Conservation (phyloP, 2,329 filamentous ascomycete genomes). For the Colletotrichum chrysophilum region DNA sequence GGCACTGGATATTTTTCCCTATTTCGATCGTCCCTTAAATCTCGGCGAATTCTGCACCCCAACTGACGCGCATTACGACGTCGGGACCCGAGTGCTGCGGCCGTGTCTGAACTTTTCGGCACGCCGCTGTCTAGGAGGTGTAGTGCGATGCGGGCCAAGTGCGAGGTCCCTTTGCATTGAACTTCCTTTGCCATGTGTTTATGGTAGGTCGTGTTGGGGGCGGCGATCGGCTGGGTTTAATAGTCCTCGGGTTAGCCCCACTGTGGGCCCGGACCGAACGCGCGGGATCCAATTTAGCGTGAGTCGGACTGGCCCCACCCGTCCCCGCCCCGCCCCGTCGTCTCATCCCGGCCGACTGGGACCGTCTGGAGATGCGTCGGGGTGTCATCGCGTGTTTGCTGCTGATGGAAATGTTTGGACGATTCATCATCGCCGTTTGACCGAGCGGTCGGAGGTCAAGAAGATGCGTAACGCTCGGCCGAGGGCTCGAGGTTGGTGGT, state of each 20-base stretch:
- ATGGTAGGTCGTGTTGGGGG: neutral
- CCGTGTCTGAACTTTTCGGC: neutral
- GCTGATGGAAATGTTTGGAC: no score
- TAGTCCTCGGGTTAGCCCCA: slow-evolving; percentile 8
- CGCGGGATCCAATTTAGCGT: neutral
- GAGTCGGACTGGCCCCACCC: neutral
- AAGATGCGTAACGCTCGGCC: neutral
- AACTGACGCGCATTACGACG: neutral
- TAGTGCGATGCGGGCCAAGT: neutral
- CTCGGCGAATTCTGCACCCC: neutral
- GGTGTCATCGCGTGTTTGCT: neutral
- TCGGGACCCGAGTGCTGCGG: neutral
- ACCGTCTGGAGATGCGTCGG: neutral
- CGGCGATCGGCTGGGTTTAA: neutral
- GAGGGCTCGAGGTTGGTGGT: neutral
- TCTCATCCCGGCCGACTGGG: neutral
- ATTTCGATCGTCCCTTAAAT: neutral
- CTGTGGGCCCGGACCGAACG: neutral
- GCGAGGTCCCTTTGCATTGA: neutral
- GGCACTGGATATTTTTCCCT: neutral
- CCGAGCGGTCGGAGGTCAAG: rapidly evolving
- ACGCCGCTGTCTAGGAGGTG: neutral
- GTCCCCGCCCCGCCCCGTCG: neutral
- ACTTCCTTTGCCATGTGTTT: neutral
- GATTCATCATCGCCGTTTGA: neutral